A percentile compares a stretch with the other conserved stretches of the same genome.
Conservation (phyloP, 2,329 filamentous ascomycete species). For the Coniochaeta sp. region DNA sequence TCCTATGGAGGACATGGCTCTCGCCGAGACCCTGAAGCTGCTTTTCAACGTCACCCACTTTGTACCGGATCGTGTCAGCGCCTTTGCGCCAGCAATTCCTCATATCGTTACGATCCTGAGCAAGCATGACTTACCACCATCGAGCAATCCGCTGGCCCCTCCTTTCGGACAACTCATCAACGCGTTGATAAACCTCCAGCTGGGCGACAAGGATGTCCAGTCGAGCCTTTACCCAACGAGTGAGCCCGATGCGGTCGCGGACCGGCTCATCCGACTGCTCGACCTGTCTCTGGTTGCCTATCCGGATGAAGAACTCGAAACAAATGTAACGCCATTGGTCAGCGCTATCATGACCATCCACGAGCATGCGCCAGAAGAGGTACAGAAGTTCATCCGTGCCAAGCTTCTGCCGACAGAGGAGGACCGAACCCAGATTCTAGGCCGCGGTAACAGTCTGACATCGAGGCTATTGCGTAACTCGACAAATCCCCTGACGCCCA, state of each 20-base stretch:
- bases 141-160: slow-evolving; percentile 60
- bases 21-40: slow-evolving; percentile 78
- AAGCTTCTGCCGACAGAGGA: slow-evolving; percentile 68
- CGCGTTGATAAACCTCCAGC: slow-evolving; percentile 70
- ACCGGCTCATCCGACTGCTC: slow-evolving; percentile 64
- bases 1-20: slow-evolving; percentile 69
- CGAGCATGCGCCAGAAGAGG: slow-evolving; percentile 55
- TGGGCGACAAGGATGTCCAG: slow-evolving; percentile 46
- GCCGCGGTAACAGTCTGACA: slow-evolving; percentile 65
- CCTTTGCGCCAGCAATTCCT: slow-evolving; percentile 62
- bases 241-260: slow-evolving; percentile 51
- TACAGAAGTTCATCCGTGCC: slow-evolving; percentile 55
- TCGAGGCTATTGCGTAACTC: slow-evolving; percentile 72
- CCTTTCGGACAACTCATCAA: slow-evolving; percentile 71
- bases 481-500: slow-evolving; percentile 63
- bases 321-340: slow-evolving; percentile 63
- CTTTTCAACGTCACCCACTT: slow-evolving; percentile 82
- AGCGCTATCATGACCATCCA: slow-evolving; percentile 67
- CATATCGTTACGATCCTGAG: slow-evolving; percentile 65
- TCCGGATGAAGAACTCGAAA: slow-evolving; percentile 63
- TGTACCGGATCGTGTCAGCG: slow-evolving; percentile 51
- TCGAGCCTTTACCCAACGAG: slow-evolving; percentile 59
- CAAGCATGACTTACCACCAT: slow-evolving; percentile 45
- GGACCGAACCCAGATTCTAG: slow-evolving; percentile 72
- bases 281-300: slow-evolving; percentile 59